phyloP scores from a whole-genome alignment of 352 stramenopile species.

The Phytophthora kernoviae region DNA sequence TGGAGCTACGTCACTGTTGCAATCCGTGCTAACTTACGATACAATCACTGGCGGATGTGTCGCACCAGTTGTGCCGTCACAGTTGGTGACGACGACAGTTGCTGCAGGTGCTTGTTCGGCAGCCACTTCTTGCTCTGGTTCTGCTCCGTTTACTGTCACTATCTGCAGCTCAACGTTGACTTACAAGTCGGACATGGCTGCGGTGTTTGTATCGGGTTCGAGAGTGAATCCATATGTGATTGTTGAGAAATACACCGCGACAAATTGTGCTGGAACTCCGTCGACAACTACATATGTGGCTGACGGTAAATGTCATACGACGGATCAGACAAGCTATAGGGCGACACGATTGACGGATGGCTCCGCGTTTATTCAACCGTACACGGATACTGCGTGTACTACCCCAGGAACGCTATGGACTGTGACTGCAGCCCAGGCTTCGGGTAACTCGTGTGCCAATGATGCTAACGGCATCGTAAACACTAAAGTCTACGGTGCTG shows the following conservation, averaged over 20 bases:
- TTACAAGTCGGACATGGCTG: no score
- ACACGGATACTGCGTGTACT: not conserved
- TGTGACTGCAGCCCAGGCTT: conserved; percentile 5
- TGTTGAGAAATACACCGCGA: not conserved
- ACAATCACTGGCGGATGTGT: no score
- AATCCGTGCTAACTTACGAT: conserved; percentile 4
- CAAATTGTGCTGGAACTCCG: not conserved
- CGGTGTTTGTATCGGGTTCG: no score
- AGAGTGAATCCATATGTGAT: no score
- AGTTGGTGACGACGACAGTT: no score
- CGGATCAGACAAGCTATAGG: not conserved
- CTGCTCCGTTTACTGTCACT: no score
- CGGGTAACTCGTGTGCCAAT: conserved; percentile 3
- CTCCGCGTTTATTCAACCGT: conserved; percentile 1
- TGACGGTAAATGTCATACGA: not conserved
- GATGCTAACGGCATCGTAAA: conserved; percentile 4
- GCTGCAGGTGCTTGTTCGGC: no score
- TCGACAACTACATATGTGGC: not conserved
- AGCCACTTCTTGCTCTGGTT: no score
- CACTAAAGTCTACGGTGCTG: not conserved
- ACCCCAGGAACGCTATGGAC: not conserved
- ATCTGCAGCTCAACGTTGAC: no score
- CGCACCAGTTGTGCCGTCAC: no score
- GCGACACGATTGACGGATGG: not conserved
- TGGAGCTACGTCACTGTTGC: not conserved